phyloP scores from a whole-genome alignment of 371 early-diverging fungal genomes.

The Umbelopsis sp. region DNA sequence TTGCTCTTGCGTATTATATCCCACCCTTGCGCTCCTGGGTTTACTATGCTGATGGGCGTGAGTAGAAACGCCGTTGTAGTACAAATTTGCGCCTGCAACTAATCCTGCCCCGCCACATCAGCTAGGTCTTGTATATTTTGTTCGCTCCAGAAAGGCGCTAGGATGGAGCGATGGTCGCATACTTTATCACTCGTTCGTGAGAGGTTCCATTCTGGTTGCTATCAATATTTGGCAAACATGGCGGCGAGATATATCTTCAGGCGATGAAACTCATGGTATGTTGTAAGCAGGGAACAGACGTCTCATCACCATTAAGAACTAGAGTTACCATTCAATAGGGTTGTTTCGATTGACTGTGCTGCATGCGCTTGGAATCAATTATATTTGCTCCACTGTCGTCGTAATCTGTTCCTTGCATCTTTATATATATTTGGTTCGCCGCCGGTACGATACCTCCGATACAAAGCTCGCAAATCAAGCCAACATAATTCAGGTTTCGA shows the following conservation, averaged over 20 bases:
- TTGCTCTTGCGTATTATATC: constrained; percentile 34
- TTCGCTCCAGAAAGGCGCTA: constrained; percentile 26
- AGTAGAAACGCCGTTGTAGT: background rate
- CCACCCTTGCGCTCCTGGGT: constrained; percentile 38
- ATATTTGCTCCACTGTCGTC: constrained; percentile 27
- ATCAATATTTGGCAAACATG: constrained; percentile 24
- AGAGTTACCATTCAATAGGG: background rate
- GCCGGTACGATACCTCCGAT: background rate
- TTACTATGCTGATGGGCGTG: constrained; percentile 35
- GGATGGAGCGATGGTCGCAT: constrained; percentile 32
- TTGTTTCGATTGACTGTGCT: constrained; percentile 30
- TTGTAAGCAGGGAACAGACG: background rate
- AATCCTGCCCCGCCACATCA: background rate
- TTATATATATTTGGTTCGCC: background rate
- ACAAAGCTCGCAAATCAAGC: background rate
- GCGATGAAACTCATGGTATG: background rate
- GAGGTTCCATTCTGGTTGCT: constrained; percentile 31
- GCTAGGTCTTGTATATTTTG: constrained; percentile 32
- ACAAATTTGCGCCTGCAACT: background rate
- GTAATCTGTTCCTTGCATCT: constrained; percentile 1
- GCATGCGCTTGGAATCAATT: constrained; percentile 38
- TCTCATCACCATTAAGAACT: background rate
- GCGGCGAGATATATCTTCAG: background rate
- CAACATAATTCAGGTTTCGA: background rate
- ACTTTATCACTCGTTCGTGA: constrained; percentile 31